A percentile compares a stretch with the other conserved stretches of the same genome.
These are phyloP conservation scores for Neolentinus lepideus DNA, from an alignment of 1,284 basidiomycete species.

Conservation along the genomic window DNA sequence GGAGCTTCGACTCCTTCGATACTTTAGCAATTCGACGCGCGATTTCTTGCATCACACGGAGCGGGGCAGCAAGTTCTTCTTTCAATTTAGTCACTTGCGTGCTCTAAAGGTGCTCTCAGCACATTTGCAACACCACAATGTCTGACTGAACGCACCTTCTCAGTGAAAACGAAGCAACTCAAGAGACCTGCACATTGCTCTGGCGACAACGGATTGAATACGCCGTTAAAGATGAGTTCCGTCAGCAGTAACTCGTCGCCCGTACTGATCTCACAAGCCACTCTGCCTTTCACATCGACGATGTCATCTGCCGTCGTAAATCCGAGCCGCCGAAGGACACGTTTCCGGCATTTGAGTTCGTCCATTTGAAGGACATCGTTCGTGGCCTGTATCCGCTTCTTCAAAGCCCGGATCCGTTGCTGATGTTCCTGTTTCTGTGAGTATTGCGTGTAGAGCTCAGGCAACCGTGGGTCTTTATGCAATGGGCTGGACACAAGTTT, in stretches of 20 bases:
- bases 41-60: slow-evolving; percentile 93
- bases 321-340: slow-evolving; percentile 86
- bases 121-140: slow-evolving; percentile 1
- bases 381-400: slow-evolving; percentile 82
- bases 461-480: slow-evolving; percentile 68
- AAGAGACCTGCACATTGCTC: slow-evolving; percentile 92
- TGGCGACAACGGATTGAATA: slow-evolving; percentile 85
- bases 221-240: slow-evolving; percentile 96
- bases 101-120: slow-evolving; percentile 44
- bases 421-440: slow-evolving; percentile 71
- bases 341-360: slow-evolving; percentile 94
- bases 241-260: slow-evolving; percentile 96
- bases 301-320: slow-evolving; percentile 90
- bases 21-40: slow-evolving; percentile 94
- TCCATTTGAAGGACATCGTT: slow-evolving; percentile 94
- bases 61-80: slow-evolving; percentile 88
- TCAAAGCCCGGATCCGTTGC: slow-evolving; percentile 67
- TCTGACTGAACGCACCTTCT: slow-evolving; percentile 63
- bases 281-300: slow-evolving; percentile 96
- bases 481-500: slow-evolving; percentile 73
- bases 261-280: slow-evolving; percentile 97
- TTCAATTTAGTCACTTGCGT: slow-evolving; percentile 83
- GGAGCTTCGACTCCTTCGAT: slow-evolving; percentile 87
- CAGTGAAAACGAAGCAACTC: slow-evolving; percentile 95
- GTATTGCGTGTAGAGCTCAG: slow-evolving; percentile 78